Evolutionary conservation across 2,329 filamentous ascomycete species (phyloP).

Genomic region (Penicillium concentricum): DNA sequence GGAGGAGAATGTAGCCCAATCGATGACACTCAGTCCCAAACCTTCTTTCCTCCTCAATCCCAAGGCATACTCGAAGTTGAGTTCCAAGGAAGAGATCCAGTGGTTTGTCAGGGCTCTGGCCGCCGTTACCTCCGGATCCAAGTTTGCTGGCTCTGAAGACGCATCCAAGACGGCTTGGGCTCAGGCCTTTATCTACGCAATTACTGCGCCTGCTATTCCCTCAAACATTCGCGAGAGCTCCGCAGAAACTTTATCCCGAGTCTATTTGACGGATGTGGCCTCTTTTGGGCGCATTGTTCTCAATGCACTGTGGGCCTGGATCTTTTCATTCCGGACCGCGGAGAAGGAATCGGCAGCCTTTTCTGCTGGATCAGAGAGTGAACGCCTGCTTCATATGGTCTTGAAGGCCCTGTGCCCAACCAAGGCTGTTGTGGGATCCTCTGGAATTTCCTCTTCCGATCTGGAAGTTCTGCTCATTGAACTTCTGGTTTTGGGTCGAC

Average conservation of each 20-base stretch:
- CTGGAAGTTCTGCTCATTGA: slow-evolving; percentile 72
- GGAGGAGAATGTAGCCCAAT: slow-evolving; percentile 60
- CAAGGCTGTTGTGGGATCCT: slow-evolving; percentile 23
- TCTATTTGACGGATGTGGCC: slow-evolving; percentile 62
- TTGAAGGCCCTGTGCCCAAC: slow-evolving; percentile 47
- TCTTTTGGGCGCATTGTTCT: slow-evolving; percentile 64
- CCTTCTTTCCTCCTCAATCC: slow-evolving; percentile 83
- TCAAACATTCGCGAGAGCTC: slow-evolving; percentile 64
- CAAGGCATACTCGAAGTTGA: slow-evolving; percentile 79
- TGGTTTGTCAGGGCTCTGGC: slow-evolving; percentile 74
- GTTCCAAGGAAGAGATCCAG: slow-evolving; percentile 68
- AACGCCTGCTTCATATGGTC: slow-evolving; percentile 59
- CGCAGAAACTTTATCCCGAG: slow-evolving; percentile 58
- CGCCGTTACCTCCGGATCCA: slow-evolving; percentile 58
- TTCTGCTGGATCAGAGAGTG: slow-evolving; percentile 62
- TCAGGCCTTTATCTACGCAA: slow-evolving; percentile 77
- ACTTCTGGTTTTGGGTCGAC: slow-evolving; percentile 73
- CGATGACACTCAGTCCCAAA: slow-evolving; percentile 71
- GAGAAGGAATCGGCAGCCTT: slow-evolving; percentile 75
- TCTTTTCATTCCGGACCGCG: slow-evolving; percentile 63
- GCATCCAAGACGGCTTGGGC: slow-evolving; percentile 70
- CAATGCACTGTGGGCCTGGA: slow-evolving; percentile 76
- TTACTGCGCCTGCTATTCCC: slow-evolving; percentile 63
- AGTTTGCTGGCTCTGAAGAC: slow-evolving; percentile 48
- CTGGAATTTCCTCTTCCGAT: slow-evolving; percentile 44